Conservation (phyloP, 2,329 filamentous ascomycete species). For the Diaporthe vaccinii region DNA sequence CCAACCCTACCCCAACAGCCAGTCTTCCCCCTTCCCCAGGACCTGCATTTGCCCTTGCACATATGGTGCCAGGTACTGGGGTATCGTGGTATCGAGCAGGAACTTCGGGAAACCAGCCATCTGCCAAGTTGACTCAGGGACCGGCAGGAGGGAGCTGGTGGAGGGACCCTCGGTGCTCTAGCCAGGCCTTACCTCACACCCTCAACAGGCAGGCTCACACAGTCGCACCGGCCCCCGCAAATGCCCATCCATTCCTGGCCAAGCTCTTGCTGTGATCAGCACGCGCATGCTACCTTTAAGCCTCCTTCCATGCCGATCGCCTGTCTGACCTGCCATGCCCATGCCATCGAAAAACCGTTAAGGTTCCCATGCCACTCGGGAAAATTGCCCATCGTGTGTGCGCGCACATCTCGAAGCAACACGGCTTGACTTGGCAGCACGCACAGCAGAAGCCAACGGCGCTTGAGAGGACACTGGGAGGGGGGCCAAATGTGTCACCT, state of each 20-base stretch:
- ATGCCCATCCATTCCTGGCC: conserved; percentile 21
- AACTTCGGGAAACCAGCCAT: conserved; percentile 17
- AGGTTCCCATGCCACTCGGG: conserved; percentile 25
- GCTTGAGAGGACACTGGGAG: neutral
- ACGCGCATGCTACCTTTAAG: conserved; percentile 32
- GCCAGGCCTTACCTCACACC: conserved; percentile 5
- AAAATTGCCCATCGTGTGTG: conserved; percentile 9
- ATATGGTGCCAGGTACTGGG: neutral
- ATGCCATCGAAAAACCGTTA: conserved; percentile 4
- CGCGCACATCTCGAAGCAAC: neutral
- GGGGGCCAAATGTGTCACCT: conserved; percentile 30
- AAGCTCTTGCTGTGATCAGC: conserved; percentile 24
- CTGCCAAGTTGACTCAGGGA: conserved; percentile 16
- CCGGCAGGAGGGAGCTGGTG: conserved; percentile 2
- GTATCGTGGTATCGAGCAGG: conserved; percentile 27
- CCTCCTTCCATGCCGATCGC: conserved; percentile 25
- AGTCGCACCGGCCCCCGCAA: conserved; percentile 17
- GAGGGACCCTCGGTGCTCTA: conserved; percentile 23
- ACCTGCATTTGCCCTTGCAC: conserved; percentile 21
- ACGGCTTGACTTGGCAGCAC: neutral
- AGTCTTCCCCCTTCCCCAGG: neutral
- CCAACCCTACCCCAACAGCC: conserved; percentile 8
- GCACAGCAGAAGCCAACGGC: neutral
- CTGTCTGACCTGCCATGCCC: conserved; percentile 19
- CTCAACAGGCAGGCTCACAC: neutral